Percentiles rank a stretch among this genome's conserved stretches.
phyloP scores from a whole-genome alignment of 2,329 filamentous ascomycete species.

The Aspergillus phoenicis region DNA sequence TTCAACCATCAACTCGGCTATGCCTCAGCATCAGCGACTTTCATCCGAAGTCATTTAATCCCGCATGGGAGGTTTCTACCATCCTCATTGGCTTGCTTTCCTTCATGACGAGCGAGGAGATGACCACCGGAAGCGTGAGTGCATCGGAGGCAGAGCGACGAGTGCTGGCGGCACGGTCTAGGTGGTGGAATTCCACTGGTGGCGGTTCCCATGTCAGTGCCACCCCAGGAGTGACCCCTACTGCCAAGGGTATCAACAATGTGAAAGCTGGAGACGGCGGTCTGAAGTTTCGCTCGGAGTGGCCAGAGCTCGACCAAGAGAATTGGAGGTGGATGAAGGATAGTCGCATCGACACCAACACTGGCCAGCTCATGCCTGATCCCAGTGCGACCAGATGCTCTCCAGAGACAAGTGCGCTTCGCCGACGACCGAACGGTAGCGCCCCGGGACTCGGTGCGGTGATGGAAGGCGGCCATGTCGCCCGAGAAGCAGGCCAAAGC shows the following conservation, averaged over 20 bases:
- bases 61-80: slow-evolving; percentile 95
- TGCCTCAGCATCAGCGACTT: slow-evolving; percentile 97
- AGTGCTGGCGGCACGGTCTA: slow-evolving; percentile 72
- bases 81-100: slow-evolving; percentile 91
- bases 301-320: slow-evolving; percentile 83
- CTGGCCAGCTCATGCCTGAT: slow-evolving; percentile 67
- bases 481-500: slow-evolving; percentile 74
- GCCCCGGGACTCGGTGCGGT: slow-evolving; percentile 61
- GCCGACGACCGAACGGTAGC: slow-evolving; percentile 63
- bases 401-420: slow-evolving; percentile 64
- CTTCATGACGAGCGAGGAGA: slow-evolving; percentile 99
- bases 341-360: slow-evolving; percentile 74
- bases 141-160: slow-evolving; percentile 76
- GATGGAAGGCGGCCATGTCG: slow-evolving; percentile 76
- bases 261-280: slow-evolving; percentile 91
- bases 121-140: slow-evolving; percentile 90
- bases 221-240: slow-evolving; percentile 54
- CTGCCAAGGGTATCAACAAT: slow-evolving; percentile 70
- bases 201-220: slow-evolving; percentile 68
- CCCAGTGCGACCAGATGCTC: slow-evolving; percentile 58
- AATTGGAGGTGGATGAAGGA: slow-evolving; percentile 92
- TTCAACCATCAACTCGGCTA: slow-evolving; percentile 86
- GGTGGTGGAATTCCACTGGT: slow-evolving; percentile 97
- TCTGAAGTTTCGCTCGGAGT: slow-evolving; percentile 84
- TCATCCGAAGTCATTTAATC: slow-evolving; percentile 97